Conservation (phyloP, 2,329 filamentous ascomycete genomes). For the Diaporthe citrichinensis region DNA sequence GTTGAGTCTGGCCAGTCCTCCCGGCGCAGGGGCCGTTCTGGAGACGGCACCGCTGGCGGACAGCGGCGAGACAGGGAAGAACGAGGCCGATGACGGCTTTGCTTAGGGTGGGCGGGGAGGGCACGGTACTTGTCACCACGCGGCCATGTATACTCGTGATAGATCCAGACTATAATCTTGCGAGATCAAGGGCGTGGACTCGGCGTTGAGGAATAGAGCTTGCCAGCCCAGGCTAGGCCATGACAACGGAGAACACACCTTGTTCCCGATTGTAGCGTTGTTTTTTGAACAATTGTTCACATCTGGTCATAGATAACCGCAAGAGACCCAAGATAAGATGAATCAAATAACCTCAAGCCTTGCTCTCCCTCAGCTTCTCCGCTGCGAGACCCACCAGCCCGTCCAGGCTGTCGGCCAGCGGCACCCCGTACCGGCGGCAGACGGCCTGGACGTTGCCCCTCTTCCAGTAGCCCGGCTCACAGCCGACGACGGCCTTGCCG, state of each 20-base stretch:
- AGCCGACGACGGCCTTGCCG: constrained; percentile 67
- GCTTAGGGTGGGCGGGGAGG: constrained; percentile 42
- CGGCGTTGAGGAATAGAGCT: constrained; percentile 12
- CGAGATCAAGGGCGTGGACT: constrained; percentile 18
- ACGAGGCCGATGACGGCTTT: constrained; percentile 47
- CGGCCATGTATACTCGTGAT: constrained; percentile 37
- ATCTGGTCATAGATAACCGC: too few species aligned
- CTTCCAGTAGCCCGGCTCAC: constrained; percentile 66
- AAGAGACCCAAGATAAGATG: background rate
- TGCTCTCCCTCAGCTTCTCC: constrained; percentile 5
- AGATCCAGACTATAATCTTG: constrained; percentile 35
- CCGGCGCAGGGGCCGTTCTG: constrained; percentile 45
- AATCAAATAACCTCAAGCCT: constrained; percentile 6
- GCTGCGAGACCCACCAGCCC: constrained; percentile 50
- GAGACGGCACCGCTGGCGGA: constrained; percentile 50
- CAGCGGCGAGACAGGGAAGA: constrained; percentile 9
- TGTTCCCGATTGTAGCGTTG: background rate
- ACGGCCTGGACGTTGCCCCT: constrained; percentile 73
- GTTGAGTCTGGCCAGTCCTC: constrained; percentile 65
- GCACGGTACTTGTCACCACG: background rate
- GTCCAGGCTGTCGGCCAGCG: constrained; percentile 58
- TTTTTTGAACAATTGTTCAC: background rate
- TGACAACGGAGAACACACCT: background rate
- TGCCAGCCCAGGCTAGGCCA: background rate
- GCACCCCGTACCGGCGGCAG: constrained; percentile 63